phyloP scores from a whole-genome alignment of 2,329 filamentous ascomycete species.

The Cylindrodendrum hubeiense region DNA sequence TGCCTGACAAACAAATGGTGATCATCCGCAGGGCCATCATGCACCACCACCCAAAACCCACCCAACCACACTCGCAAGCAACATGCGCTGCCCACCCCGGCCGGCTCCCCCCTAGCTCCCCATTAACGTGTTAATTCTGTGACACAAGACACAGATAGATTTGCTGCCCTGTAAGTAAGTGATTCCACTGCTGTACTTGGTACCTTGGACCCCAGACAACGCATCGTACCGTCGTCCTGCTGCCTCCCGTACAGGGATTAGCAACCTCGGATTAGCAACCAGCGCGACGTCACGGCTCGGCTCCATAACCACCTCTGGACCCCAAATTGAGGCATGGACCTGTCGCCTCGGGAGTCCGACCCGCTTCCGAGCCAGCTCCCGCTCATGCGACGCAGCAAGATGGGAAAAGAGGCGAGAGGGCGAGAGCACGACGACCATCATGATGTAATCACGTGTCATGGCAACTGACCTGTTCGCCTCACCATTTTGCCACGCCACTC shows the following conservation, averaged over 20 bases:
- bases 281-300: slow-evolving; percentile 8
- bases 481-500: slow-evolving; percentile 3
- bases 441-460: slow-evolving; percentile 1
- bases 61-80: slow-evolving; percentile 17
- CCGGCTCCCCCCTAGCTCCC: slow-evolving; percentile 15
- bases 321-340: neutral
- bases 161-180: slow-evolving; percentile 9
- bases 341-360: neutral
- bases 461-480: neutral
- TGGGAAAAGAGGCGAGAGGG: neutral
- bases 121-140: slow-evolving; percentile 13
- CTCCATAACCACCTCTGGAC: slow-evolving; percentile 1
- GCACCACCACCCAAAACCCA: slow-evolving; percentile 9
- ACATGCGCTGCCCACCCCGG: slow-evolving; percentile 16
- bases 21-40: slow-evolving; percentile 22
- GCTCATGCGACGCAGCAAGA: neutral
- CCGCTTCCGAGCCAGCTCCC: neutral
- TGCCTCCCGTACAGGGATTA: neutral
- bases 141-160: slow-evolving; percentile 8
- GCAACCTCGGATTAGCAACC: slow-evolving; percentile 13
- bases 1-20: slow-evolving; percentile 19
- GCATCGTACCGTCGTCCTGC: neutral
- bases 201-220: neutral
- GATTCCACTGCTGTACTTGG: slow-evolving; percentile 1
- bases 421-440: neutral